Evolutionary conservation across 2,329 filamentous ascomycete species (phyloP), one percentile per base, ranked within the genome.

Genomic region (Diplodia seriata): DNA sequence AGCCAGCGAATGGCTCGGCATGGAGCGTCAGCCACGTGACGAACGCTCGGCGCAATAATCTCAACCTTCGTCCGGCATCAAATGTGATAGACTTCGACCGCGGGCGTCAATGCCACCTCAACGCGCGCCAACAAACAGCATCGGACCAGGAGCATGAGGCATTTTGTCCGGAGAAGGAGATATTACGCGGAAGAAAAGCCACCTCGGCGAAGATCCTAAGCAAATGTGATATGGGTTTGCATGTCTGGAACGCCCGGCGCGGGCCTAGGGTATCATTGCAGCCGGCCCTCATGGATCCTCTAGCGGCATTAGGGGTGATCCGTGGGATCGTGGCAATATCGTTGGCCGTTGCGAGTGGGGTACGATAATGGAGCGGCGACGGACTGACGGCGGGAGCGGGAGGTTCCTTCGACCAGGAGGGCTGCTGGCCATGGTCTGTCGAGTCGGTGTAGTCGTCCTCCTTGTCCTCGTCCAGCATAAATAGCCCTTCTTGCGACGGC

Each of bases 171-270:
- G 73, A 69, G 72, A 73, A 73, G 79, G 76, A 74, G 74, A 76
- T 74, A 79, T 79, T 79, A 80, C 78, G 79, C 77, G 77, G 78
- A 79, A 73, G 76, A 69, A 75, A 77, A 80, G 80, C 81, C 81
- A 83, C 81, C 77, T 79, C 71, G 72, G 73, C 72, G 74, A 75
- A 73, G 77, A 76, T 76, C 73, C 75, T 75, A 77, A 77, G 75
- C 72, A 77, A 70, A 76, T 79, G 77, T 79, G 78, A 79, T 80
- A 77, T 75, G 73, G 75, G 70, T 77, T 75, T 80, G 79, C 80
- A 74, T 72, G 79, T 76, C 76, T 78, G 76, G 76, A 76, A 75
- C 76, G 75, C 75, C 78, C 74, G 78, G 74, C 70, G 78, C 74
- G 74, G 76, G 73, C 43, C 78, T 79, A 80, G 76, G 78, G 79